Evolutionary conservation across 352 stramenopile species (phyloP), one percentile per base, ranked within the genome.

Genomic region (Phytophthora ohioensis): DNA sequence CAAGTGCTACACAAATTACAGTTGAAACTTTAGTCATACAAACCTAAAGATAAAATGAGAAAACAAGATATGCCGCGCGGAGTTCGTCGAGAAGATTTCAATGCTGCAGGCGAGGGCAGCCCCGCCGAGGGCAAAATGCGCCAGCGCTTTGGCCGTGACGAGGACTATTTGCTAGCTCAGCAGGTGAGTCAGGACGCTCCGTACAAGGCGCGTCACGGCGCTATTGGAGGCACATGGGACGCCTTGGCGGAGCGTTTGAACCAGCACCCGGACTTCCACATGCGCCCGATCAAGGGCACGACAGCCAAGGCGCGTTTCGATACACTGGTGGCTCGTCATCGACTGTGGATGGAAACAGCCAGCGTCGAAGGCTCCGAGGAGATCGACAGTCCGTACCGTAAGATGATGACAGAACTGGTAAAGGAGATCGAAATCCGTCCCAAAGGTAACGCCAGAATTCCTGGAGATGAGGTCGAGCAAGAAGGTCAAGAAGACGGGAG

Each of bases 291-390:
- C 13, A 71, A 71, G 27, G 69, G 69, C 43, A 72, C 69, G 31
- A 76, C 69, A 2, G 69, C 69, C 11, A 76, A 76, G 34, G 43
- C 69, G 45, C 56, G 63, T 15, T 72, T 76, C 30, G 69, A 76
- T 38, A 76, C 63, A 11, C 30, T 76, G 3, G 34, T 76, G 36
- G 3, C n/a, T 11, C 43, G 58, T 17, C 69, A 76, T 57, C 62
- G 69, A 17, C n/a, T 62, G 12, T 76, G 55, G 69, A 49, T 64
- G 46, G 52, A 68, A 31, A 46, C 27, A 27, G 45, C 27, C 0
- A 39, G 11, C 39, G 17, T 30, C 0, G 46, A 64, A 10, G 46
- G 21, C 5, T 34, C 45, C 5, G 49, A 64, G 12, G 62, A 71
- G 12, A 2, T 30, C 9, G 42, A 64, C 6, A 61, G 31, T 46